Base-by-base conservation (phyloP, 208 protist species). In the Wallacemonas rigidus region DNA sequence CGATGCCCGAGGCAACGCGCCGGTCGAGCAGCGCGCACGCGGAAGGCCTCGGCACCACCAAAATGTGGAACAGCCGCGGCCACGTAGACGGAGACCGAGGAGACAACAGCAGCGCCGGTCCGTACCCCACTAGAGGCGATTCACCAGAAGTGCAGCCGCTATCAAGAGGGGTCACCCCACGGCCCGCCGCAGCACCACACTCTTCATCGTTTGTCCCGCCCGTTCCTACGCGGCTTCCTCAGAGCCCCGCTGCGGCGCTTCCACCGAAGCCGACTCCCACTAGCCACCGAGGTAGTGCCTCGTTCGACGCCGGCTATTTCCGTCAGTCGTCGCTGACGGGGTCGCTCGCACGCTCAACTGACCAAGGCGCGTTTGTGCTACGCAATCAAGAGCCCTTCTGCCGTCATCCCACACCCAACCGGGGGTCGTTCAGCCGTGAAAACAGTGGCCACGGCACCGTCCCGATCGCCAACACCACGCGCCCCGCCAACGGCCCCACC, bases 301-400 rank as follows among this genome's bases (percentile, higher is more conserved):
- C 40, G 14, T 65, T 38, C 43, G 60, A 65, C 17, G 60, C 60
- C 14, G 60, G 60, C 43, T 65, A 65, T 17, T 65, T 65, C 40
- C 60, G 60, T 8, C 60, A 65, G 17, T 48, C 60, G 5, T 65
- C 60, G 11, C 60, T 41, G 41, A 65, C 14, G 41, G 60, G 60
- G 14, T 65, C 60, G 14, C 43, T 48, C 41, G n/a, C 60, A 41
- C 60, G 26, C 41, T 45, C 60, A 7, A 35, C 40, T 6, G 60
- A 65, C 5, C 60, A n/a, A 8, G 15, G n/a, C 15, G 60, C n/a
- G 11, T 65, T 65, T 65, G 60, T 65, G 60, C 43, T 65, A 41
- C 36, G 60, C 14, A 65, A 65, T 2, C 60, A 65, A 17, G 60
- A 65, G 43, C 41, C 41, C 6, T 45, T 65, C 41, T 65, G 41